Conservation (phyloP, 2,329 filamentous ascomycete genomes). For the Calonectria crousiana region DNA sequence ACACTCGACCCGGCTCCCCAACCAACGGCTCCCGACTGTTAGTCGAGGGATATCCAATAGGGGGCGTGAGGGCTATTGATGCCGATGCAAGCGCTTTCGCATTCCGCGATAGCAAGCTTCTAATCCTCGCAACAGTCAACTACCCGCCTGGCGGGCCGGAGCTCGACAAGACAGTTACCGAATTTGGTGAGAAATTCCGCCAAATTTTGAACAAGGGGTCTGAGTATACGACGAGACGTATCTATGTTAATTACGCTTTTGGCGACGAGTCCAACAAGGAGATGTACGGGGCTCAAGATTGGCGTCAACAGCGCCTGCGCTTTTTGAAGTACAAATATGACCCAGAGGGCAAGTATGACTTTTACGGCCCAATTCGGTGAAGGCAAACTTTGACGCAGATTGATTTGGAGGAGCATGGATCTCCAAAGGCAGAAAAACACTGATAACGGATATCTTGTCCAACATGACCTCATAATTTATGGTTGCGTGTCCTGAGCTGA, state of each 20-base stretch:
- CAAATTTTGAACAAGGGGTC: constrained; percentile 28
- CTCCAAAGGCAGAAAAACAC: background rate
- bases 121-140: constrained; percentile 34
- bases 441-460: background rate
- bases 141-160: constrained; percentile 29
- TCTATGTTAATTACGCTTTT: background rate
- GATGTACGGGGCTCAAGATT: background rate
- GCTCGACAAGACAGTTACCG: constrained; percentile 32
- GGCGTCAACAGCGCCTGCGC: background rate
- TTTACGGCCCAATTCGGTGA: background rate
- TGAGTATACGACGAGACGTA: constrained; percentile 21
- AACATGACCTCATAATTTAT: background rate
- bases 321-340: background rate
- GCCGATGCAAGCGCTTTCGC: constrained; percentile 30
- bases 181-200: constrained; percentile 31
- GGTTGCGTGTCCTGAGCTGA: background rate
- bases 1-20: constrained; percentile 20
- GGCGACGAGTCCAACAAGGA: background rate
- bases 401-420: background rate
- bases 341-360: background rate
- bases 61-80: constrained; percentile 47
- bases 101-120: constrained; percentile 36
- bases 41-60: constrained; percentile 66
- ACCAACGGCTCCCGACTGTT: constrained; percentile 57
- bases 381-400: background rate